These are phyloP conservation scores for Tilletia setariae DNA, from an alignment of 1,284 basidiomycete species.

Conservation along the genomic window DNA sequence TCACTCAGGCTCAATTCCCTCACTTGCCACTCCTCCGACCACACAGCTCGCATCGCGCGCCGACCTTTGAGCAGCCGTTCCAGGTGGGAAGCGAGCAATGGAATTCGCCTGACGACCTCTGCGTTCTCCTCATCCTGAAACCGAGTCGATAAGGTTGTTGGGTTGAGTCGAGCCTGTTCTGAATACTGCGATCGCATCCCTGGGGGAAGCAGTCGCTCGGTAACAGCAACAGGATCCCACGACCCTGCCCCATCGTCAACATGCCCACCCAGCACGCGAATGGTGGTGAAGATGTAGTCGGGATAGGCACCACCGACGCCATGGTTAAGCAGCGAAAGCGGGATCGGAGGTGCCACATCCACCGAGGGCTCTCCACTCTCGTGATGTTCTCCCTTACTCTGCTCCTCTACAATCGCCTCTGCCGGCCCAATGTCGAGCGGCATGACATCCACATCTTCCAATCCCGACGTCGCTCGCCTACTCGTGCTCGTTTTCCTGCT, in stretches of 20 bases:
- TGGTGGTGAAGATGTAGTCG: constrained; percentile 12
- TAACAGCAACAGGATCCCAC: neutral
- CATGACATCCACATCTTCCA: constrained; percentile 10
- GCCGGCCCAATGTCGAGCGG: constrained; percentile 11
- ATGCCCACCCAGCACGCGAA: neutral
- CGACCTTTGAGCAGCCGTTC: neutral
- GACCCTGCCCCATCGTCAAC: neutral
- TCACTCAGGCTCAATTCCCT: neutral
- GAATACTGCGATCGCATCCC: neutral
- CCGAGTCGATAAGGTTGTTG: neutral
- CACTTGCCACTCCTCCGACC: neutral
- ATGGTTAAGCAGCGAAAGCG: no score
- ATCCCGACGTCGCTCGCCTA: neutral
- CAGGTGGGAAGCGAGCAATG: neutral
- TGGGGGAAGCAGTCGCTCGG: neutral
- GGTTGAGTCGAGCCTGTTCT: neutral
- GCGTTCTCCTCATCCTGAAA: neutral
- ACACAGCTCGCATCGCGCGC: neutral
- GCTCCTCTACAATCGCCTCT: neutral
- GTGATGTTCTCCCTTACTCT: neutral
- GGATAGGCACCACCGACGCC: neutral
- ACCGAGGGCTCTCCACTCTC: neutral
- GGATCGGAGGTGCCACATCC: no score
- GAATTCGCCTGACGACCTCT: neutral
- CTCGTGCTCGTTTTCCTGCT: no score